Conservation (phyloP, 2,329 filamentous ascomycete genomes). For the Cercospora beticola region DNA sequence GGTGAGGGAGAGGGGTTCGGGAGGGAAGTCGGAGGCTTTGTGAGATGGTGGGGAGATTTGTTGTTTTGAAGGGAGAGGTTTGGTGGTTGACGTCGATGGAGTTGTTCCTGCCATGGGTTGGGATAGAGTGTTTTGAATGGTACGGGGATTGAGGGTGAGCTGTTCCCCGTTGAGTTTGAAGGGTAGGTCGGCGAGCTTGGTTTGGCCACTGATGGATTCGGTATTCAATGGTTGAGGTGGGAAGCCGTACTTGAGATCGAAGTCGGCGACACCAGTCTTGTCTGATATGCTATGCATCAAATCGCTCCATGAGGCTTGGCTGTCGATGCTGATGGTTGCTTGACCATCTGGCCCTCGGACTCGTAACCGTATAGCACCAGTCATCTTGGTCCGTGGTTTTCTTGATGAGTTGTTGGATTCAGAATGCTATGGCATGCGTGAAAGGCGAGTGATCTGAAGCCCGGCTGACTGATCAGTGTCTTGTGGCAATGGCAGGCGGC, state of each 20-base stretch:
- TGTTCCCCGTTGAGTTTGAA: constrained; percentile 67
- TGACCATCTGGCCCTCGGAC: constrained; percentile 73
- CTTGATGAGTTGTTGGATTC: not conserved
- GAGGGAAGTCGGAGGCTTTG: constrained; percentile 31
- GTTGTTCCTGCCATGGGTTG: constrained; percentile 33
- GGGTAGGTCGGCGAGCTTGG: constrained; percentile 56
- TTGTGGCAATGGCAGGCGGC: constrained; percentile 15
- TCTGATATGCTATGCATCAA: constrained; percentile 61
- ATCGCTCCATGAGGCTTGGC: constrained; percentile 64
- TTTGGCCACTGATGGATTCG: constrained; percentile 52
- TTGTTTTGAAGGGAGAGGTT: constrained; percentile 28
- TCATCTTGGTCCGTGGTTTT: constrained; percentile 11
- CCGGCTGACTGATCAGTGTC: not conserved
- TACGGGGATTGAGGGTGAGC: constrained; percentile 59
- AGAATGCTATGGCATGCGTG: not conserved
- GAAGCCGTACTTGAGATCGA: constrained; percentile 81
- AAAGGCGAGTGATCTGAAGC: not conserved
- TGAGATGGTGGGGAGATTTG: constrained; percentile 30
- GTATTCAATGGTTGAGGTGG: constrained; percentile 71
- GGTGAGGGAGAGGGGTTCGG: constrained; percentile 39
- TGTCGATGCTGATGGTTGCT: constrained; percentile 66
- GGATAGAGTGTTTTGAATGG: constrained; percentile 40
- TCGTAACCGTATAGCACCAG: constrained; percentile 64
- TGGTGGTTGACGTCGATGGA: constrained; percentile 27
- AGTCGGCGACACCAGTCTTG: constrained; percentile 64